Base-by-base conservation (phyloP, 352 stramenopile species). In the Hyaloperonospora brassicae region DNA sequence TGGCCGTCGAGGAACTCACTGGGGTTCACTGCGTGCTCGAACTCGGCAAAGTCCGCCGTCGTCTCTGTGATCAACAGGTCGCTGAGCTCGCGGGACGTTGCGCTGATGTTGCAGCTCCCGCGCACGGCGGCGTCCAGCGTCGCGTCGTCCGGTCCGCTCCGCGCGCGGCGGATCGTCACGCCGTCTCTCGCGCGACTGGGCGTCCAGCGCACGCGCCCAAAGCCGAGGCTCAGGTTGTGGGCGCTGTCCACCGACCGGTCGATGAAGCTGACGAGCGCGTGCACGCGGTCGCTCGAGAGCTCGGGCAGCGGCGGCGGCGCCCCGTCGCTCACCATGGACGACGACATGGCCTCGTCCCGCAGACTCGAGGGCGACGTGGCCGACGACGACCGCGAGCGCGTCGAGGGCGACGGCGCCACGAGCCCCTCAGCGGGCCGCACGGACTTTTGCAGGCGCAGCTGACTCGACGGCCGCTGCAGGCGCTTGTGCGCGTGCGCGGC, bases 1-100 rank as follows among this genome's bases (percentile, higher is more conserved):
- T 85, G 74, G 42, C 82, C 82, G 54, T 92, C 82, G 7, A 89
- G 61, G 46, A 92, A 92, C 64, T 92, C 82, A 41, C 58, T 64
- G 17, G 77, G 73, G 62, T 89, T 87, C 27, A 89, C 68, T 7
- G 65, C 53, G 27, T 45, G 72, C 58, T 92, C 82, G 64, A 85
- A 73, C 7, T 68, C 62, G 11, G 64, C 66, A 66, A 92, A 92
- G 44, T 83, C 72, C 7, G 66, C 59, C 4, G 68, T 86, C 3
- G 71, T 79, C 59, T 92, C 79, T 8, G 82, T 92, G 14, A 80
- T 87, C 25, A 92, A 63, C 51, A 76, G 68, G 56, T 92, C 82
- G 53, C 85, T 74, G 59, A 92, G 83, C 59, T 92, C 82, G 44
- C 73, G 57, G 45, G 88, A 85, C 7, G 72, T 82, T 14, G 82